phyloP scores from a whole-genome alignment of 352 stramenopile genomes.

The Globisporangium nunn region DNA sequence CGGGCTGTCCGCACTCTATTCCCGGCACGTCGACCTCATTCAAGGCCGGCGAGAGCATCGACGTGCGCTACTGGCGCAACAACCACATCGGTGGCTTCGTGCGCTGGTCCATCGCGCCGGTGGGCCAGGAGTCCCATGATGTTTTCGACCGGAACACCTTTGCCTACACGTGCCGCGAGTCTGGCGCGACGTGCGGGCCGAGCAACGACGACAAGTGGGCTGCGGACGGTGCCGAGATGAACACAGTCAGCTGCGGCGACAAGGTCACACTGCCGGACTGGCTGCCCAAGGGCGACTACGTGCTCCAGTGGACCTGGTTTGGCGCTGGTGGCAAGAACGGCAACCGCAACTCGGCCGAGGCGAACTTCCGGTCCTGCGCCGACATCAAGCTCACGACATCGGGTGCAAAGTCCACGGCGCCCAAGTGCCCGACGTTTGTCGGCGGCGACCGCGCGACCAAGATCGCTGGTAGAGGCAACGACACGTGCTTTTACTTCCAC shows the following conservation, averaged over 20 bases:
- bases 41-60: constrained; percentile 31
- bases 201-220: constrained; percentile 4
- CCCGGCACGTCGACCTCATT: constrained; percentile 26
- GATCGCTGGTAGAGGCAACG: constrained; percentile 16
- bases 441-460: constrained; percentile 44
- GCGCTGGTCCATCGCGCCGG: constrained; percentile 31
- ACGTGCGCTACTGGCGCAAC: constrained; percentile 45
- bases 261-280: constrained; percentile 45
- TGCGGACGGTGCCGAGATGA: constrained; percentile 19
- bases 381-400: constrained; percentile 41
- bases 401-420: constrained; percentile 9
- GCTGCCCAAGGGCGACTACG: constrained; percentile 38
- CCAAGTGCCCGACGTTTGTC: constrained; percentile 36
- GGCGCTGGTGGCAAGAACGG: constrained; percentile 37
- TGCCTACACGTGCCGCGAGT: constrained; percentile 52
- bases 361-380: constrained; percentile 39
- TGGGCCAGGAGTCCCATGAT: constrained; percentile 11
- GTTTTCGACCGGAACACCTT: constrained; percentile 34
- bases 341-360: constrained; percentile 33
- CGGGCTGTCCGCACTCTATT: constrained; percentile 25
- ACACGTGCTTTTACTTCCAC: constrained; percentile 58
- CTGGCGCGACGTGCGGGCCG: constrained; percentile 26
- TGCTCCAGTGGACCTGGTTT: constrained; percentile 55
- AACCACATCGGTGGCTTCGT: constrained; percentile 56
- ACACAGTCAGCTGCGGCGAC: constrained; percentile 34